phyloP scores from a whole-genome alignment of 2,329 filamentous ascomycete genomes.

The Aspergillus persii region DNA sequence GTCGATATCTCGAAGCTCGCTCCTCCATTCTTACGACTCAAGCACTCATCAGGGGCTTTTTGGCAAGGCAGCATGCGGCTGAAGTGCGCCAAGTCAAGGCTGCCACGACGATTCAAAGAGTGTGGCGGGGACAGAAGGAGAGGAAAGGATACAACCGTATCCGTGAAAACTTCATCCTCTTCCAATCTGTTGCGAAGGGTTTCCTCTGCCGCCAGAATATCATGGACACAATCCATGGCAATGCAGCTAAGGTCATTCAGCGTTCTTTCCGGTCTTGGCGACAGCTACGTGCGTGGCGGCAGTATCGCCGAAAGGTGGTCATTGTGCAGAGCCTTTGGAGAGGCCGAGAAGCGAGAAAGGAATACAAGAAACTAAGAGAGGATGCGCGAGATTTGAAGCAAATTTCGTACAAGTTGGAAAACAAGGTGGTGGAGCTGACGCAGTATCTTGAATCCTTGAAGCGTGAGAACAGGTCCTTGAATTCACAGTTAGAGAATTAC shows the following conservation, averaged over 20 bases:
- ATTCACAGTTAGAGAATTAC: constrained; percentile 89
- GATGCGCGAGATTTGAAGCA: constrained; percentile 98
- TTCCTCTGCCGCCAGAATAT: constrained; percentile 88
- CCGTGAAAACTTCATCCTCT: constrained; percentile 78
- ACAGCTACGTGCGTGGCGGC: constrained; percentile 76
- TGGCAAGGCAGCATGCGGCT: constrained; percentile 74
- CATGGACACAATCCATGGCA: constrained; percentile 88
- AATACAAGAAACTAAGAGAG: constrained; percentile 88
- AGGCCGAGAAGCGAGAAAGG: constrained; percentile 73
- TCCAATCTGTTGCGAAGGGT: constrained; percentile 88
- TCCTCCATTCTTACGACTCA: constrained; percentile 78
- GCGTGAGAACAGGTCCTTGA: constrained; percentile 85
- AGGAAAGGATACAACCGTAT: constrained; percentile 75
- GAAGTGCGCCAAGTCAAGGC: constrained; percentile 80
- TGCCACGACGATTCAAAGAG: constrained; percentile 88
- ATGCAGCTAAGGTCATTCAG: constrained; percentile 88
- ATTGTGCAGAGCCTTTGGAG: constrained; percentile 93
- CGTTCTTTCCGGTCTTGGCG: constrained; percentile 80
- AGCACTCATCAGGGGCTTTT: constrained; percentile 70
- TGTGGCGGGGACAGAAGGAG: constrained; percentile 92
- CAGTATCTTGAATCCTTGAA: constrained; percentile 91
- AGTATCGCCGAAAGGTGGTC: constrained; percentile 84
- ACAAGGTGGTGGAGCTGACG: constrained; percentile 98
- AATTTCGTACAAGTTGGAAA: constrained; percentile 98
- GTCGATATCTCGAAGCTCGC: constrained; percentile 83